Evolutionary conservation across 257 asterid genomes (phyloP), one percentile per base, ranked within the genome.

Genomic region (Mentha longifolia): DNA sequence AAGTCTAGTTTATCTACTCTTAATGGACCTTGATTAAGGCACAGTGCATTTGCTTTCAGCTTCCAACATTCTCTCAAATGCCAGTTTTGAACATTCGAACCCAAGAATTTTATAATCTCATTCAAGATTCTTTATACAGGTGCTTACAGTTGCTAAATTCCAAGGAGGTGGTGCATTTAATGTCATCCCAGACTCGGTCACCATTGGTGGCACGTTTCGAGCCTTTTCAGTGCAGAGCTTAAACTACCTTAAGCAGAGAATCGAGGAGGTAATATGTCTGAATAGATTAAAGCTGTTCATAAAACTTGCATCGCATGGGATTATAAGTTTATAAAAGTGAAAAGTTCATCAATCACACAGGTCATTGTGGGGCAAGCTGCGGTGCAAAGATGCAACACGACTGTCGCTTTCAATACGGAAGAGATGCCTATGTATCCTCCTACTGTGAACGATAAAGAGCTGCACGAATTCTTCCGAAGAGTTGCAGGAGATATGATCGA

Each of bases 111-210:
- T 22, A 22, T 22, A 22, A 22, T 22, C 25, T 2, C 25, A 22
- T 22, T 22, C 25, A 22, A 22, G 25, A 22, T 22, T 22, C 25
- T 22, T 35, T 35, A 35, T 47, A 20, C 77, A 94, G 99, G 99
- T 91, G 59, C 80, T 94, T 42, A 91, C 99, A 11, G 97, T 94
- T 46, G 95, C 88, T 55, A 83, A 85, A 61, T 91, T 91, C 73
- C 91, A 84, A 61, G 99, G 99, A 65, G 98, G 99, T 3, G 95
- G 84, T 30, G 97, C 99, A 7, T 89, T 89, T 69, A 94, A 94
- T 35, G 97, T 94, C 54, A 91, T 91, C 71, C 98, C 98, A 10
- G 98, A 94, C 76, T 91, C 95, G 5, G 97, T 94, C 61, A 84
- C 95, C 68, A 85, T 89, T 25, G 95, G 96, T 41, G 98, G 98